Percentiles rank a stretch among this genome's conserved stretches.
These are phyloP conservation scores for Fusarium circinatum DNA, from an alignment of 2,329 filamentous ascomycete genomes.

Conservation along the genomic window DNA sequence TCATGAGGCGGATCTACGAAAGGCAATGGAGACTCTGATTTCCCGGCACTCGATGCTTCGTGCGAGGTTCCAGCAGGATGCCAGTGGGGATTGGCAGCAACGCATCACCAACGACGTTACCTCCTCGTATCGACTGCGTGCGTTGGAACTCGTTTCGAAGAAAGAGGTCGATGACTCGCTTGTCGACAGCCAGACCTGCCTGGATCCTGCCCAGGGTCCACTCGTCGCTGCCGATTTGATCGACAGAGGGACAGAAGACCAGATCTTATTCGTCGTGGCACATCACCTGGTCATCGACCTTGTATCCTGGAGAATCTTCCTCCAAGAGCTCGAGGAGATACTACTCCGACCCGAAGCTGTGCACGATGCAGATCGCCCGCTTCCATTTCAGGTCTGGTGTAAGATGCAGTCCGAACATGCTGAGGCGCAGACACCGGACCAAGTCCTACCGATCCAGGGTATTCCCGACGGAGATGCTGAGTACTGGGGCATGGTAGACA, in stretches of 20 bases:
- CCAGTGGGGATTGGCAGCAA: slow-evolving; percentile 11
- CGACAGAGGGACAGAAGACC: slow-evolving; percentile 18
- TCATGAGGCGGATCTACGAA: not conserved
- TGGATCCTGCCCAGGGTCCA: slow-evolving; percentile 2
- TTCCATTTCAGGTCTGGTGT: slow-evolving; percentile 53
- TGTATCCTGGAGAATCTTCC: slow-evolving; percentile 58
- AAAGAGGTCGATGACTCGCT: not conserved
- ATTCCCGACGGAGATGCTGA: slow-evolving; percentile 32
- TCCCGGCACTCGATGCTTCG: slow-evolving; percentile 34
- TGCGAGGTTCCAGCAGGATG: slow-evolving; percentile 14
- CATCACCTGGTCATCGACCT: slow-evolving; percentile 57
- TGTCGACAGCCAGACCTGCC: slow-evolving; percentile 27
- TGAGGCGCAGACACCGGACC: slow-evolving; percentile 29
- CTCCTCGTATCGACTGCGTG: slow-evolving; percentile 22
- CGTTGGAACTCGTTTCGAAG: not conserved
- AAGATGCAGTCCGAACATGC: slow-evolving; percentile 45
- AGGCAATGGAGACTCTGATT: slow-evolving; percentile 19
- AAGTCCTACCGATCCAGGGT: slow-evolving; percentile 32
- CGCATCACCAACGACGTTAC: slow-evolving; percentile 6
- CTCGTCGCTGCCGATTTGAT: slow-evolving; percentile 28
- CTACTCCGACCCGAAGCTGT: slow-evolving; percentile 33
- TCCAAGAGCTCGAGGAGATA: slow-evolving; percentile 49
- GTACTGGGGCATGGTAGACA: slow-evolving; percentile 41
- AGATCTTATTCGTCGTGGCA: slow-evolving; percentile 49
- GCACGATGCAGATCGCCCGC: slow-evolving; percentile 20